phyloP scores from a whole-genome alignment of 108 stramenopile genomes.

The Skeletonema marinoi region DNA sequence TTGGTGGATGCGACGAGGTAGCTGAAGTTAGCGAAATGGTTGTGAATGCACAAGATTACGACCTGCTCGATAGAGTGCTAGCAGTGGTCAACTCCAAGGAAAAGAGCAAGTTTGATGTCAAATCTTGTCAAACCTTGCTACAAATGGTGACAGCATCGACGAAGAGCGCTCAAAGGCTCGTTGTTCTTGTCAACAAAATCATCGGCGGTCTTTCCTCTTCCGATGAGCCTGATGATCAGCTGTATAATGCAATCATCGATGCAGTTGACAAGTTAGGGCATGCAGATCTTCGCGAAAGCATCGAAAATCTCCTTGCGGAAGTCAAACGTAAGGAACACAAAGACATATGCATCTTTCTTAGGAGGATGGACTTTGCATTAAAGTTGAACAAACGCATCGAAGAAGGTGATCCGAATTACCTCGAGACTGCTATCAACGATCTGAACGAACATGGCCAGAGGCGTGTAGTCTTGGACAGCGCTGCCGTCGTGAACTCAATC shows the following conservation, averaged over 20 bases:
- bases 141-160: not conserved
- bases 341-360: not conserved
- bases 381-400: not conserved
- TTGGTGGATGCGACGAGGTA: not conserved
- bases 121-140: not conserved
- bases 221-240: not conserved
- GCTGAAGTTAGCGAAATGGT: not conserved
- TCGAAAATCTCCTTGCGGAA: not conserved
- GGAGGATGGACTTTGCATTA: not conserved
- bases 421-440: not conserved
- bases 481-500: not conserved
- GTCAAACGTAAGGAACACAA: not conserved
- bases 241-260: not conserved
- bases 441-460: not conserved
- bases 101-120: not conserved
- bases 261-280: not conserved
- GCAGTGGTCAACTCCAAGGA: not conserved
- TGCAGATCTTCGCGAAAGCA: not conserved
- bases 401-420: not conserved
- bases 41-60: not conserved
- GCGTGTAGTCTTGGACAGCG: not conserved
- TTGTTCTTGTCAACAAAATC: not conserved
- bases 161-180: not conserved
- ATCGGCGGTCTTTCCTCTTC: not conserved
- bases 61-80: not conserved